Evolutionary conservation across 306 rosid genomes (phyloP).

Genomic region (Inga oerstediana): DNA sequence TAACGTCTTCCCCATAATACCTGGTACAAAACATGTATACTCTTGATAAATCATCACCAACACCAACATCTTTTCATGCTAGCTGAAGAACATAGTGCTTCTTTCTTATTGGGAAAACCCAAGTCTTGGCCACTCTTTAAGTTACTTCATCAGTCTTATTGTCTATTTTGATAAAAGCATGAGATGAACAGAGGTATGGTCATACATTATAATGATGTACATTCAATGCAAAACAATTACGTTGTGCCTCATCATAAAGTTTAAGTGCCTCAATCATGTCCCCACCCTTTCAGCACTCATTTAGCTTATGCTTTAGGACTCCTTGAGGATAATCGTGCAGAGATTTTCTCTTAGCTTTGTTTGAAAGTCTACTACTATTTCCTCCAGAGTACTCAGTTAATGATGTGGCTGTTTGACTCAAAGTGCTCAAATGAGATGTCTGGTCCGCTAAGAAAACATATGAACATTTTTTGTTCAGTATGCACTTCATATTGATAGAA

Average conservation of each 20-base stretch:
- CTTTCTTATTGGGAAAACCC: too few species aligned
- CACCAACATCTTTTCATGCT: too few species aligned
- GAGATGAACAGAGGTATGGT: constrained; percentile 65
- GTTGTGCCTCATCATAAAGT: constrained; percentile 38
- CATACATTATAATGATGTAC: constrained; percentile 61
- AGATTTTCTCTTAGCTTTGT: constrained; percentile 51
- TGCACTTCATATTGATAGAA: constrained; percentile 12
- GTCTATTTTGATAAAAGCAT: constrained; percentile 29
- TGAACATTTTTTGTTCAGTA: background rate
- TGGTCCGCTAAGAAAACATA: constrained; percentile 16
- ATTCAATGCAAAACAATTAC: constrained; percentile 40
- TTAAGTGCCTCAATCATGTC: constrained; percentile 37
- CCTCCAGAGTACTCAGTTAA: constrained; percentile 23
- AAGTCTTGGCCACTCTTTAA: background rate
- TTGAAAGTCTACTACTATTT: constrained; percentile 28
- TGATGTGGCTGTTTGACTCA: constrained; percentile 36
- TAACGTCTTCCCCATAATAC: too few species aligned
- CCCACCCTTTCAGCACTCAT: constrained; percentile 57
- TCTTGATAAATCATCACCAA: too few species aligned
- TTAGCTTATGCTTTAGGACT: constrained; percentile 48
- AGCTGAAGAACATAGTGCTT: too few species aligned
- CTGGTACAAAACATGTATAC: too few species aligned
- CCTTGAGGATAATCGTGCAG: constrained; percentile 53
- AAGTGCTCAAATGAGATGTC: constrained; percentile 32
- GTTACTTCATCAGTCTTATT: constrained; percentile 1